Evolutionary conservation across 1,139 yeast genomes (phyloP).

Genomic region (Hansenula sp.): DNA sequence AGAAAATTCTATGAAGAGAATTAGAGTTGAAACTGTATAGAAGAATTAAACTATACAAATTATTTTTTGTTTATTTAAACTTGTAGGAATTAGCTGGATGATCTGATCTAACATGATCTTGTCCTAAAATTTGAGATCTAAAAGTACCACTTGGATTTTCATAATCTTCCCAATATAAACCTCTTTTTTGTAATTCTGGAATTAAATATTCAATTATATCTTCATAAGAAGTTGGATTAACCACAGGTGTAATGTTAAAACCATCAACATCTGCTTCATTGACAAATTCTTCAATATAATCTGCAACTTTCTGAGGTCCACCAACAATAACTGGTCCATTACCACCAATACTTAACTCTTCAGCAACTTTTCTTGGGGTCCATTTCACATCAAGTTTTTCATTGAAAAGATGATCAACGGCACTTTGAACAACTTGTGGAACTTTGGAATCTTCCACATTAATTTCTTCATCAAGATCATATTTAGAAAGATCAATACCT

Average conservation of each 20-base stretch:
- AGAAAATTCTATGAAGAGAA: neutral
- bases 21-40: neutral
- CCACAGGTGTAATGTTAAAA: constrained; percentile 29
- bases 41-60: neutral
- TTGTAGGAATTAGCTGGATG: constrained; percentile 6
- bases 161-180: constrained; percentile 28
- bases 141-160: constrained; percentile 20
- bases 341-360: constrained; percentile 28
- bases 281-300: constrained; percentile 29
- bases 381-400: constrained; percentile 19
- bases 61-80: neutral
- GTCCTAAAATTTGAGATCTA: constrained; percentile 18
- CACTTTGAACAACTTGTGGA: constrained; percentile 25
- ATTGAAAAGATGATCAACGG: constrained; percentile 12
- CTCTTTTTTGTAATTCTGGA: constrained; percentile 29
- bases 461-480: constrained; percentile 24
- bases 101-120: constrained; percentile 3
- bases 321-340: constrained; percentile 30
- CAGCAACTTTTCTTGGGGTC: constrained; percentile 24
- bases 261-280: constrained; percentile 31
- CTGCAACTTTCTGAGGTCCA: constrained; percentile 29
- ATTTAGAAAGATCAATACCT: constrained; percentile 27
- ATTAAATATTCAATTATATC: constrained; percentile 29
- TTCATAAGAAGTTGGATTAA: constrained; percentile 28
- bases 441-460: constrained; percentile 25